These are phyloP conservation scores for Colletotrichum theobromicola DNA, from an alignment of 2,329 filamentous ascomycete genomes.

Conservation along the genomic window DNA sequence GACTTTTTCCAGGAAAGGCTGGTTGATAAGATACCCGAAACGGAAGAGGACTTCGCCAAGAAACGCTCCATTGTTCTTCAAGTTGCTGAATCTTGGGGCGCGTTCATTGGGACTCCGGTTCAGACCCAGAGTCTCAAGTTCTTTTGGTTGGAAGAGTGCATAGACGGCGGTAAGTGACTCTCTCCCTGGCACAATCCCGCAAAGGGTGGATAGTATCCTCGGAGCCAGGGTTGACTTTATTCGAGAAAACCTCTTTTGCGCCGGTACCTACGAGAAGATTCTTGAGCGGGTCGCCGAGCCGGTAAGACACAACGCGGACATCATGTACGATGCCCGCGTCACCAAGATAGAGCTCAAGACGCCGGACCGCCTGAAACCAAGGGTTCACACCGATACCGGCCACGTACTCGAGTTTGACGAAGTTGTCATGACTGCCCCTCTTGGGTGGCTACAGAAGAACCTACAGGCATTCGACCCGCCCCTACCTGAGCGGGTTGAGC, in stretches of 20 bases:
- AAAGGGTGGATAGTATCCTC: neutral
- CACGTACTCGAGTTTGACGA: slow-evolving; percentile 64
- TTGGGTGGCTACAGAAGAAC: slow-evolving; percentile 72
- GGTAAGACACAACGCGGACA: slow-evolving; percentile 57
- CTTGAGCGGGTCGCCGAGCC: slow-evolving; percentile 64
- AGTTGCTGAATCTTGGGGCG: slow-evolving; percentile 71
- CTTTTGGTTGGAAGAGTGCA: slow-evolving; percentile 80
- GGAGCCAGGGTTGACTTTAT: neutral
- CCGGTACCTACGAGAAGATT: slow-evolving; percentile 63
- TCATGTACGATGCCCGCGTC: slow-evolving; percentile 56
- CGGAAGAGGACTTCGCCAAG: slow-evolving; percentile 41
- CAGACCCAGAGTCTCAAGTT: slow-evolving; percentile 73
- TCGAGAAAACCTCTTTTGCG: slow-evolving; percentile 64
- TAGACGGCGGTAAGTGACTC: slow-evolving; percentile 66
- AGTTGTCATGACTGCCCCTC: slow-evolving; percentile 69
- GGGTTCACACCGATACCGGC: slow-evolving; percentile 51
- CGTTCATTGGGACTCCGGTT: slow-evolving; percentile 71
- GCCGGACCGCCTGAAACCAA: slow-evolving; percentile 34
- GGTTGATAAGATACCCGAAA: slow-evolving; percentile 49
- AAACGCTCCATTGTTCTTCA: slow-evolving; percentile 52
- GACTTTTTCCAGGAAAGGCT: slow-evolving; percentile 59
- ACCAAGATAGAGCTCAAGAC: slow-evolving; percentile 43
- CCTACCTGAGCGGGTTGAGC: slow-evolving; percentile 60
- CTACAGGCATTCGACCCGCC: slow-evolving; percentile 62
- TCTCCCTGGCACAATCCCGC: neutral